Percentiles rank a stretch among this genome's conserved stretches.
These are phyloP conservation scores for Sordariomycetes sp. DNA, from an alignment of 2,329 filamentous ascomycete genomes.

Conservation along the genomic window DNA sequence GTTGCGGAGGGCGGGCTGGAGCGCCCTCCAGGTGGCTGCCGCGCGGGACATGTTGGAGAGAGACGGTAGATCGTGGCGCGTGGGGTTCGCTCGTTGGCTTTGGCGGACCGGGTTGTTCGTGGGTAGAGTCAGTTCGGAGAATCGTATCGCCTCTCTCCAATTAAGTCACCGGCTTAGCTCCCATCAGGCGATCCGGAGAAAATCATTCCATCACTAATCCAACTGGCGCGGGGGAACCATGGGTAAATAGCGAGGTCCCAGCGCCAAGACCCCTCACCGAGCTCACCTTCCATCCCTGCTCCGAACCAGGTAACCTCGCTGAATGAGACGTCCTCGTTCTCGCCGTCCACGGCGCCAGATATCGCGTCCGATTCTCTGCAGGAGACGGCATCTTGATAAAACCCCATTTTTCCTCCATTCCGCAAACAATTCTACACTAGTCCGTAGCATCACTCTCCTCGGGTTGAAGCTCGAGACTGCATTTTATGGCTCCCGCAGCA, in stretches of 20 bases:
- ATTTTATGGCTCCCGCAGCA: background rate
- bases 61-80: background rate
- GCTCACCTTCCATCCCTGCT: slow-evolving; percentile 3
- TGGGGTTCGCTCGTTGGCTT: background rate
- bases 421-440: background rate
- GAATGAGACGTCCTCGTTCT: background rate
- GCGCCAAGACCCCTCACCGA: slow-evolving; percentile 4
- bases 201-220: slow-evolving; percentile 1
- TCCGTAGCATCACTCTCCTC: background rate
- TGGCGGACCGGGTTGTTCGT: background rate
- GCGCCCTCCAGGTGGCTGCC: background rate
- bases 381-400: background rate
- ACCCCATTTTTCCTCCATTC: background rate
- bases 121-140: background rate
- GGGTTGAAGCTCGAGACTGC: background rate
- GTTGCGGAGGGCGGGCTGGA: background rate
- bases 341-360: background rate
- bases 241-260: background rate
- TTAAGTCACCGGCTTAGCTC: background rate
- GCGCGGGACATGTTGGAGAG: slow-evolving; percentile 1
- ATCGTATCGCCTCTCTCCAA: background rate
- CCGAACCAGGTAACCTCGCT: background rate
- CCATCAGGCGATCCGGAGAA: slow-evolving; percentile 3
- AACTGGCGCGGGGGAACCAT: background rate
- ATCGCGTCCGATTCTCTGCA: background rate